Evolutionary conservation across 345 rosid species (phyloP).

Genomic region (Sonneratia alba): DNA sequence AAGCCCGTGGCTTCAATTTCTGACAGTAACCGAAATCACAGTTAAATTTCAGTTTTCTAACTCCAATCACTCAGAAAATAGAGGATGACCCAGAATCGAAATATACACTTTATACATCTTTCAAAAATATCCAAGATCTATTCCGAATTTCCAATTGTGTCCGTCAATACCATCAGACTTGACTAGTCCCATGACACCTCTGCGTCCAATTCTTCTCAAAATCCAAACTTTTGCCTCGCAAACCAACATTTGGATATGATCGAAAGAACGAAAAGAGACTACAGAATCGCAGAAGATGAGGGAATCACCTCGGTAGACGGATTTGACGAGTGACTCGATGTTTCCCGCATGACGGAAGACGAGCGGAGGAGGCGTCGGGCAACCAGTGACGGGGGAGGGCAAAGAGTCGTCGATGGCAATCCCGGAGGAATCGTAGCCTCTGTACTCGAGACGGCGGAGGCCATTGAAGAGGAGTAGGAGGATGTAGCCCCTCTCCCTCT

Average conservation of each 20-base stretch:
- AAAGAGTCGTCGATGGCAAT: slow-evolving; percentile 57
- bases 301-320: slow-evolving; percentile 60
- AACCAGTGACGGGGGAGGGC: slow-evolving; percentile 11
- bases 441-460: slow-evolving; percentile 89
- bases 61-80: neutral
- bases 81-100: neutral
- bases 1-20: slow-evolving; percentile 56
- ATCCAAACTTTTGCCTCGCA: neutral
- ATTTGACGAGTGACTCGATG: slow-evolving; percentile 92
- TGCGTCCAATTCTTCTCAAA: neutral
- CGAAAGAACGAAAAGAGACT: neutral
- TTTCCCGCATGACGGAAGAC: slow-evolving; percentile 89
- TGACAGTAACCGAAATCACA: slow-evolving; percentile 15
- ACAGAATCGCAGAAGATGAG: neutral
- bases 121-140: neutral
- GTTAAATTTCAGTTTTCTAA: neutral
- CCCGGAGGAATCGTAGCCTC: slow-evolving; percentile 95
- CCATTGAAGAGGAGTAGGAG: slow-evolving; percentile 91
- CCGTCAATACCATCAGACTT: neutral
- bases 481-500: slow-evolving; percentile 64
- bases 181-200: neutral
- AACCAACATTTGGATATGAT: neutral
- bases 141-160: neutral
- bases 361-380: slow-evolving; percentile 26
- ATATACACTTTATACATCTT: neutral